A percentile compares a stretch with the other conserved stretches of the same genome.
phyloP scores from a whole-genome alignment of 78 protist species.

The Andalucia godoyi region DNA sequence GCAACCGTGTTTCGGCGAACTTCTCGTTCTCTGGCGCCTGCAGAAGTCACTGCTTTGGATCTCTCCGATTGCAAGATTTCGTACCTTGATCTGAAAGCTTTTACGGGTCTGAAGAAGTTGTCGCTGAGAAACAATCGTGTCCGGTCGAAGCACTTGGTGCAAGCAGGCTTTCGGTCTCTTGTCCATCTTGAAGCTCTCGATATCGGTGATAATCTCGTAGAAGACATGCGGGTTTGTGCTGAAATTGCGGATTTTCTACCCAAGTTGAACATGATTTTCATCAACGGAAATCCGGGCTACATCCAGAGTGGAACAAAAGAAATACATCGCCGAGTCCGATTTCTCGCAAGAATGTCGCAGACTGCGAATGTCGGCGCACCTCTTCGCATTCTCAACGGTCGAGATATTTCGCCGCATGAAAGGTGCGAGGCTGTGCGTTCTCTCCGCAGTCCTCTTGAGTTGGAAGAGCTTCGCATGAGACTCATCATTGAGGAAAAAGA shows the following conservation, averaged over 20 bases:
- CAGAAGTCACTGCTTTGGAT: background rate
- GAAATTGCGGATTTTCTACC: no score
- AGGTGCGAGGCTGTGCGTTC: background rate
- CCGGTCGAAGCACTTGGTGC: background rate
- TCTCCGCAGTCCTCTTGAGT: background rate
- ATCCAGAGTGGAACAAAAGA: no score
- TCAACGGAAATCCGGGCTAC: no score
- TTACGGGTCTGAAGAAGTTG: background rate
- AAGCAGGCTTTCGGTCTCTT: no score
- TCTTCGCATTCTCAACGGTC: background rate
- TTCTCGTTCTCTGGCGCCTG: background rate
- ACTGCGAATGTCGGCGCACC: background rate
- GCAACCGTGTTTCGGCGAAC: background rate
- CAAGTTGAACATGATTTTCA: no score
- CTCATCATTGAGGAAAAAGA: background rate
- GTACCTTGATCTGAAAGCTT: background rate
- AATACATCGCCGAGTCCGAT: background rate
- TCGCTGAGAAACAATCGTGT: background rate
- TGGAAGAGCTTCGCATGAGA: background rate
- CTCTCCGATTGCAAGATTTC: background rate
- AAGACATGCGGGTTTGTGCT: no score
- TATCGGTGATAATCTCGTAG: no score
- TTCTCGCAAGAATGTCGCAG: background rate
- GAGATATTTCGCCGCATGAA: background rate
- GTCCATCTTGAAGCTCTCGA: no score